Evolutionary conservation across 441 rosid species (phyloP), one percentile per base, ranked within the genome.

Genomic region (Brassica hybrid): DNA sequence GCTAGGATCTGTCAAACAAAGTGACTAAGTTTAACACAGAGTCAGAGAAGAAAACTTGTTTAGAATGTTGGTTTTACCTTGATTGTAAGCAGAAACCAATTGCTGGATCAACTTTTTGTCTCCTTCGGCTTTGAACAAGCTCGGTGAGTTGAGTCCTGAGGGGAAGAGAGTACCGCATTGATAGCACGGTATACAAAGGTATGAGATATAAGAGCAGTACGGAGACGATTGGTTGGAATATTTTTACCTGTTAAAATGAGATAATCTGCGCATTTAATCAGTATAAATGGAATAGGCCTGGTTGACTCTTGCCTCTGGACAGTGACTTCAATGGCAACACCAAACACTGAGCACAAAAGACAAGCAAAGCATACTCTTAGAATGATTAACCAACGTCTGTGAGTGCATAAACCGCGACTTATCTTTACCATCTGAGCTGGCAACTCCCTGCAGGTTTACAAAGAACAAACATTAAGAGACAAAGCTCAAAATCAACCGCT

Each of bases 381-480:
- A 52, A 59, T 14, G 9, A 32, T 48, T 34, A 65, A 67, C 13
- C 16, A 21, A 41, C 18, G 34, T 38, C 58, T 14, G 25, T 63
- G 63, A 63, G 52, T 25, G 65, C 70, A 43, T 57, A 21, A 32
- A 45, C 34, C 11, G 21, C 1, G 21, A 52, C 21, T 27, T 56
- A 64, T 76, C 89, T 84, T 27, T 83, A 91, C 99, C 91, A 83
- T 94, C 98, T 62, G 93, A 87, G 84, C 97, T 90, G 30, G 98
- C 98, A 74, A 94, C 97, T 78, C 98, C 99, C 99, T 94, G 93
- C 76, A 88, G 76, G 80, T 32, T 52, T 43, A 76, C 43, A 75
- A 30, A 68, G 4, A 67, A 58, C 32, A 79, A 73, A 83, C 45
- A 71, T 78, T 45, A 43, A 43, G 76, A 83, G 82, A 54, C 73